phyloP scores from a whole-genome alignment of 768 basidiomycete species.

The Phylloporus sp. region DNA sequence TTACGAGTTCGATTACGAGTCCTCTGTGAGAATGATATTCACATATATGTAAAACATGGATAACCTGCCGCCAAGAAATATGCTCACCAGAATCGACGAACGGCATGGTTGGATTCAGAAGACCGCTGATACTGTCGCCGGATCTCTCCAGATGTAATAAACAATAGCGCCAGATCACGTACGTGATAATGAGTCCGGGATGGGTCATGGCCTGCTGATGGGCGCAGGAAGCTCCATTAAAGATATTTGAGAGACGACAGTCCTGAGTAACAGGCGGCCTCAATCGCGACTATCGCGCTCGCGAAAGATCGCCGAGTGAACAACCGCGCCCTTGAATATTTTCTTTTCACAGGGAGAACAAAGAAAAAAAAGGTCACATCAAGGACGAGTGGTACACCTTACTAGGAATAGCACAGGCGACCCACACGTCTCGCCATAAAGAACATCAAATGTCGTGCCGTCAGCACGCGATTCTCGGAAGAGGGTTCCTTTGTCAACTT shows the following conservation, averaged over 20 bases:
- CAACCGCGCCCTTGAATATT: conserved; percentile 42
- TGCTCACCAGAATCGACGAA: not conserved
- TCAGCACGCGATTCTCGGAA: conserved; percentile 31
- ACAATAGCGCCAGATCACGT: not conserved
- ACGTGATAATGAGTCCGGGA: conserved; percentile 24
- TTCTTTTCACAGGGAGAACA: conserved; percentile 24
- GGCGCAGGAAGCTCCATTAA: not conserved
- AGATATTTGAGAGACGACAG: not conserved
- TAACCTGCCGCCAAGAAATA: conserved; percentile 5
- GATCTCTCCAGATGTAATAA: not conserved
- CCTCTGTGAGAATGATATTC: not conserved
- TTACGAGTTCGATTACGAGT: conserved; percentile 6
- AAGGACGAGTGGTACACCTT: not conserved
- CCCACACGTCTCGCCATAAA: conserved; percentile 47
- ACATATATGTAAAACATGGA: not conserved
- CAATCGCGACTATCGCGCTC: conserved; percentile 51
- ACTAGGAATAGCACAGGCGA: conserved; percentile 31
- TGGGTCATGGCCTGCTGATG: conserved; percentile 26
- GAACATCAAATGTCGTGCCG: conserved; percentile 45
- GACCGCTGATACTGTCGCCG: conserved; percentile 1
- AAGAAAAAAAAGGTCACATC: not conserved
- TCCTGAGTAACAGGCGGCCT: conserved; percentile 54
- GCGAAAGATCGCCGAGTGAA: conserved; percentile 47
- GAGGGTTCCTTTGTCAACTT: conserved; percentile 27
- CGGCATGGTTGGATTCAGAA: conserved; percentile 1